Base-by-base conservation (phyloP, 768 basidiomycete genomes). In the Leccinum broughii region DNA sequence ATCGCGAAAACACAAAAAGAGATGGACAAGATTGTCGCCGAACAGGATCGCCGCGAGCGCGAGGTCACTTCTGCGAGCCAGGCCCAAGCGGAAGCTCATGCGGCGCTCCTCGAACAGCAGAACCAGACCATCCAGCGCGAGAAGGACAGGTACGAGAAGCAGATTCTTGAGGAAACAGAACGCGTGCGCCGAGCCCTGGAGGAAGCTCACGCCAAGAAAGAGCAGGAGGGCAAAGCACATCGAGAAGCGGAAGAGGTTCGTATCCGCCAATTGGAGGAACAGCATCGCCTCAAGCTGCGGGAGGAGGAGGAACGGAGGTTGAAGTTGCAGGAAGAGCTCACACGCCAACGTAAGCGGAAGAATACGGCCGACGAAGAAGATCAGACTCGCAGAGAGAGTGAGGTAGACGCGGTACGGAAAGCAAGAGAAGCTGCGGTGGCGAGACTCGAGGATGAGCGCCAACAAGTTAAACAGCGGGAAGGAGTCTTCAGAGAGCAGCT, bases 251-350 rank as follows among this genome's bases (percentile, higher is more conserved):
- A 73, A 51, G 68, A 73, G 48, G 64, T 46, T 10, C 72, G 70
- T 34, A 56, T 70, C 44, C 72, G 49, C 50, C 57, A 66, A 15
- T 60, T 70, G 5, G 70, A 68, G 34, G 73, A 75, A 39, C 61
- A 72, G 30, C 63, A 74, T n/a, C 66, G 64, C 32, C 62, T 67
- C 57, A 69, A 32, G 39, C 61, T 74, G 30, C 70, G 55, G 7
- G 72, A 75, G 41, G 75, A 75, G 39, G 75, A 74, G 60, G 57
- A 60, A 9, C 72, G 58, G 13, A 66, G 73, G 50, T 26, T 44
- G 28, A 54, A 48, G 28, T 58, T 74, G 50, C 68, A 74, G 34
- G 68, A 69, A 11, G 67, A 74, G 52, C 68, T 75, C 54, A 53
- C 57, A 8, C 67, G 66, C 32, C 58, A 70, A 32, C 68, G 62